Base-by-base conservation (phyloP, 164 flowering plant genomes). In the grape (Vitis vinifera) region DNA sequence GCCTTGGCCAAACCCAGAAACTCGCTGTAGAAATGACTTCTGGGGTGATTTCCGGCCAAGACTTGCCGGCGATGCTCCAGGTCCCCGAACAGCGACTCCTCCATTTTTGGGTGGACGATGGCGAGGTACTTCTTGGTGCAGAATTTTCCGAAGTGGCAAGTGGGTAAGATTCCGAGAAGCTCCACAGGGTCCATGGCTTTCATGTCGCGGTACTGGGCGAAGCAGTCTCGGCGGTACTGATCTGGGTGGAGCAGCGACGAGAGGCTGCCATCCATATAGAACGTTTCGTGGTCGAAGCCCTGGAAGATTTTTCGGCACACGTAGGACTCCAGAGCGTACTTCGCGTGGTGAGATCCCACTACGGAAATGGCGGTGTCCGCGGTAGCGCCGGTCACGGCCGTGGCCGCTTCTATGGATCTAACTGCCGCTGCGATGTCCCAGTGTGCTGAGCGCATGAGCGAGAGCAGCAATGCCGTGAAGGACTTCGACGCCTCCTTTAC, bases 341-440 rank as follows among this genome's bases (percentile, higher is more conserved):
- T 89, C 13, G 97, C 90, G 62, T 92, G 97, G 69, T 82, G 81
- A 16, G 81, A 61, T 10, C 78, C 79, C 7, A 73, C 67, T 1
- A 71, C 37, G 14, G 84, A 67, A 59, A 75, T 50, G 29, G 71
- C 47, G 59, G 56, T 47, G 17, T 58, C 52, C 56, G 78, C 15
- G 50, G 27, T 27, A n/a, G 10, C 19, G 11, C 66, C 31, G 55
- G 65, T 29, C 48, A 71, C 52, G 48, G 82, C 66, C 4, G 80
- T 55, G 52, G 91, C 84, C 17, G 87, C 81, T 68, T 87, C 91
- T 27, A 92, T 94, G 60, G 97, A 92, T 5, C 92, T 87, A 65
- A 92, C 94, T 9, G 95, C 93, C 0, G 97, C 93, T 0, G 88
- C 74, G 6, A 94, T 90, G 84, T 94, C 98, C 97, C 99, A 94